Percentiles rank a stretch among this genome's conserved stretches.
Evolutionary conservation across 495 filamentous ascomycete species (phyloP).

Genomic region (Aspergillus mulundensis): DNA sequence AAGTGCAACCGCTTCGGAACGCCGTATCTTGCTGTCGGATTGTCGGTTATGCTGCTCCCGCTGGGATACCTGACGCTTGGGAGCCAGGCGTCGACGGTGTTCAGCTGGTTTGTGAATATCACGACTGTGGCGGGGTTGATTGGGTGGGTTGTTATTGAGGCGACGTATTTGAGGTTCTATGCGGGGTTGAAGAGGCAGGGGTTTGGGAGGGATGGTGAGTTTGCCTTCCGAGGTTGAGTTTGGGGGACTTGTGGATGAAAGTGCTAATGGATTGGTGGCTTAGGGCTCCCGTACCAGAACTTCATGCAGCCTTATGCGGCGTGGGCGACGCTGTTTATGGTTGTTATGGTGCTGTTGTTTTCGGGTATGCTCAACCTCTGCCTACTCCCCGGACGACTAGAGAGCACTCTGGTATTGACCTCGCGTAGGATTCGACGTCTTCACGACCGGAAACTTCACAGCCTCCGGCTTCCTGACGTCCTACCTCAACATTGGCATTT

Average conservation of each 20-base stretch:
- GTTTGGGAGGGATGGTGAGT: slow-evolving; percentile 37
- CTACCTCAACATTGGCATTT: neutral
- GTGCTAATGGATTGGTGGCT: too few relatives aligned
- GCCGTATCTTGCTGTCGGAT: neutral
- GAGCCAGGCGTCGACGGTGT: slow-evolving; percentile 41
- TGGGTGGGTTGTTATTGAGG: slow-evolving; percentile 56
- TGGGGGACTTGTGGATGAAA: too few relatives aligned
- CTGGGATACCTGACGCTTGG: slow-evolving; percentile 46
- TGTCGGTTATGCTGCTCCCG: slow-evolving; percentile 43
- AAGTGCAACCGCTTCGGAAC: neutral
- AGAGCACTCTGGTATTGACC: neutral
- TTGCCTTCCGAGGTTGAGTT: neutral
- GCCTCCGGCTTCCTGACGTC: neutral
- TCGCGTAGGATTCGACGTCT: neutral
- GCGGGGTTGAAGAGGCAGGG: slow-evolving; percentile 56
- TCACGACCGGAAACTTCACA: neutral
- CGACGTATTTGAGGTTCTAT: slow-evolving; percentile 62
- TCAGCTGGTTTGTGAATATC: slow-evolving; percentile 60
- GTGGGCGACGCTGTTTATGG: neutral
- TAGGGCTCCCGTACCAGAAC: neutral
- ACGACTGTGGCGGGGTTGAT: slow-evolving; percentile 56
- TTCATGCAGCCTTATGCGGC: neutral
- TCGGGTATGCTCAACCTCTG: neutral
- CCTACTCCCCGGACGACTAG: neutral
- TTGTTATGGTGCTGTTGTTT: neutral